phyloP scores from a whole-genome alignment of 2,329 filamentous ascomycete species.

The Exophiala sp. region DNA sequence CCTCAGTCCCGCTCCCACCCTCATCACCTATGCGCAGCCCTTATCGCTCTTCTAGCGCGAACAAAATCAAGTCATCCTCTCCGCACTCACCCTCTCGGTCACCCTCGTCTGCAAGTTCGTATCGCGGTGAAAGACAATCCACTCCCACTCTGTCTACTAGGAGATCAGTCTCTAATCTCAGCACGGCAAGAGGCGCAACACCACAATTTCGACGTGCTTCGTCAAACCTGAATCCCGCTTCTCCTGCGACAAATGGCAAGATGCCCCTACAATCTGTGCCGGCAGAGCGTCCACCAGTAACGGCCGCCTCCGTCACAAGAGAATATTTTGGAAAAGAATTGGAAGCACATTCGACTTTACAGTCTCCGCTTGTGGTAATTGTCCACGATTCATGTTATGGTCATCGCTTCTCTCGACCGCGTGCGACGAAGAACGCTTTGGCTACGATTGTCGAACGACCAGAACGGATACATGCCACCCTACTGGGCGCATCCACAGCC shows the following conservation, averaged over 20 bases:
- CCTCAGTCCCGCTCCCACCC: conserved; percentile 16
- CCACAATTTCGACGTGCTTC: conserved; percentile 28
- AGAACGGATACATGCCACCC: conserved; percentile 79
- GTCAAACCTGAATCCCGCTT: conserved; percentile 42
- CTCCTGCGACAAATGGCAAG: conserved; percentile 41
- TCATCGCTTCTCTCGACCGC: conserved; percentile 82
- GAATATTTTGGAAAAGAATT: conserved; percentile 70
- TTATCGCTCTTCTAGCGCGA: conserved; percentile 13
- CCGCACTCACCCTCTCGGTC: conserved; percentile 22
- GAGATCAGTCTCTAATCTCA: conserved; percentile 25
- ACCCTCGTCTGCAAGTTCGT: conserved; percentile 25
- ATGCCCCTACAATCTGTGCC: conserved; percentile 33
- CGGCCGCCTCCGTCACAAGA: conserved; percentile 59
- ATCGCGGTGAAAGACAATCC: conserved; percentile 22
- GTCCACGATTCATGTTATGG: conserved; percentile 94
- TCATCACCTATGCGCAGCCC: conserved; percentile 21
- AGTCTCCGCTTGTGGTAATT: conserved; percentile 70
- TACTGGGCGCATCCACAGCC: conserved; percentile 77
- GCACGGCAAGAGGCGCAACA: conserved; percentile 20
- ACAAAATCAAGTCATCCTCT: conserved; percentile 18
- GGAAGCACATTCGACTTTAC: conserved; percentile 53
- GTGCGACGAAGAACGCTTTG: conserved; percentile 67
- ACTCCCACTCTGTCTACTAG: conserved; percentile 19
- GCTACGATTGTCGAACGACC: conserved; percentile 87
- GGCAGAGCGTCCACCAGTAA: conserved; percentile 38